These are phyloP conservation scores for Mesembryanthemum crystallinum DNA, from an alignment of 148 eudicot genomes.

Conservation along the genomic window DNA sequence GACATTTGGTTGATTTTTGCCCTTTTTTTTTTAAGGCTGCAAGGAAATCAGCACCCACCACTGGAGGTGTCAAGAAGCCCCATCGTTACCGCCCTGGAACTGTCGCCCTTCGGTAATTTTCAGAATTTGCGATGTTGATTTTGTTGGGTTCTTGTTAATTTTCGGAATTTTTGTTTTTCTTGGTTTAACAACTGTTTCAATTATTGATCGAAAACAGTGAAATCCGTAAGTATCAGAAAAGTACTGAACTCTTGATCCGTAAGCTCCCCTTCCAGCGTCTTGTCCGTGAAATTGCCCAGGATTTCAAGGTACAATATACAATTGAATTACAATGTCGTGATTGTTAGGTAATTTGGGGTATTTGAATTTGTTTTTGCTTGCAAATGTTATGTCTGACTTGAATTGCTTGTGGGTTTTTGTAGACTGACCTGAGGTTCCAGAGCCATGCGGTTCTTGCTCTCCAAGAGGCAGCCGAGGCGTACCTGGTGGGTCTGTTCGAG, in stretches of 20 bases:
- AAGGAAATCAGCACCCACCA: slow-evolving; percentile 29
- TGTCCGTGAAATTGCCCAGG: slow-evolving; percentile 34
- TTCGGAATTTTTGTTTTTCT: background rate
- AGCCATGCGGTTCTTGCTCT: slow-evolving; percentile 34
- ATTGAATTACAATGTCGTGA: too few species aligned
- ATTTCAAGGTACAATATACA: slow-evolving; percentile 27
- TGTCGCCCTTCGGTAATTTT: slow-evolving; percentile 31
- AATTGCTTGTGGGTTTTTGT: slow-evolving; percentile 10
- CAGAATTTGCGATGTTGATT: background rate
- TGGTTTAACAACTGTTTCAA: background rate
- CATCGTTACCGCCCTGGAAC: slow-evolving; percentile 33
- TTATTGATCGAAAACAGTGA: slow-evolving; percentile 13
- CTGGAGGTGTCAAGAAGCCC: slow-evolving; percentile 32
- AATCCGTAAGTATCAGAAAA: slow-evolving; percentile 30
- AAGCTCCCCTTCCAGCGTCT: slow-evolving; percentile 32
- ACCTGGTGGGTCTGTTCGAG: slow-evolving; percentile 31
- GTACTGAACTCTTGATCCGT: slow-evolving; percentile 28
- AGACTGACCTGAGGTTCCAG: slow-evolving; percentile 34
- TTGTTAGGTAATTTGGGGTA: background rate
- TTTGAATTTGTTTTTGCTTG: background rate
- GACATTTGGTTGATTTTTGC: background rate
- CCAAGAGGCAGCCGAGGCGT: slow-evolving; percentile 33
- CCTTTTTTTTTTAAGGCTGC: slow-evolving; percentile 18
- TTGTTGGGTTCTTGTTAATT: too few species aligned
- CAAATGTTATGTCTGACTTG: background rate